A percentile compares a stretch with the other conserved stretches of the same genome.
Conservation (phyloP, 257 asterid species). For the Lithospermum erythrorhizon region DNA sequence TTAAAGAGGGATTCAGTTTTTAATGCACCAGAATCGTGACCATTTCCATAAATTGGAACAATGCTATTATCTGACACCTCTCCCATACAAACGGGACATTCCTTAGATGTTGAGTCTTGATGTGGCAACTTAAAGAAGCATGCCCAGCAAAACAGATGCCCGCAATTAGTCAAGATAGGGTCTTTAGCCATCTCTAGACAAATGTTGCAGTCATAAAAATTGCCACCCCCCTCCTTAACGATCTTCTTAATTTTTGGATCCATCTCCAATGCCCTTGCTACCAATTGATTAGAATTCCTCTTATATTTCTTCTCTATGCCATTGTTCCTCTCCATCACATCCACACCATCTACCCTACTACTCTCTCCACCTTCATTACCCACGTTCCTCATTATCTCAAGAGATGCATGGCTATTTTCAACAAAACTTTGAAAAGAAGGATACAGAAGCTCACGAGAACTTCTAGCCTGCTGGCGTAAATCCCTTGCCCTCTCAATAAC, state of each 20-base stretch:
- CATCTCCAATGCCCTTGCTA: constrained; percentile 66
- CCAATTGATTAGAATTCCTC: constrained; percentile 66
- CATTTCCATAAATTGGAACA: constrained; percentile 40
- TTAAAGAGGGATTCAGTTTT: constrained; percentile 24
- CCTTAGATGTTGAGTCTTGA: constrained; percentile 35
- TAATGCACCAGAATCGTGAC: constrained; percentile 16
- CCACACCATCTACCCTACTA: constrained; percentile 15
- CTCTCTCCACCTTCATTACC: constrained; percentile 20
- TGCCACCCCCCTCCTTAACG: constrained; percentile 31
- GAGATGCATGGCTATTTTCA: constrained; percentile 19
- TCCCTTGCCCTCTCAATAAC: constrained; percentile 66
- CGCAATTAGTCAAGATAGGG: constrained; percentile 48
- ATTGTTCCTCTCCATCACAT: constrained; percentile 18
- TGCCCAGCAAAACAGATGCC: constrained; percentile 50
- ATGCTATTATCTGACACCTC: constrained; percentile 39
- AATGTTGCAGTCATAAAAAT: constrained; percentile 37
- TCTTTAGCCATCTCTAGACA: constrained; percentile 36
- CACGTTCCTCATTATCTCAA: constrained; percentile 18
- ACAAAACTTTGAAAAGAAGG: constrained; percentile 14
- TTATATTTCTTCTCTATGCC: constrained; percentile 50
- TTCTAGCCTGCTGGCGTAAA: constrained; percentile 51
- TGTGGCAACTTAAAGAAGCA: constrained; percentile 44
- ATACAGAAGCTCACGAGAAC: not conserved
- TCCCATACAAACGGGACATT: constrained; percentile 48
- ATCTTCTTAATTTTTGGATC: constrained; percentile 36